These are phyloP conservation scores for Pyrus bretschneideri DNA, from an alignment of 306 rosid species.

Conservation along the genomic window DNA sequence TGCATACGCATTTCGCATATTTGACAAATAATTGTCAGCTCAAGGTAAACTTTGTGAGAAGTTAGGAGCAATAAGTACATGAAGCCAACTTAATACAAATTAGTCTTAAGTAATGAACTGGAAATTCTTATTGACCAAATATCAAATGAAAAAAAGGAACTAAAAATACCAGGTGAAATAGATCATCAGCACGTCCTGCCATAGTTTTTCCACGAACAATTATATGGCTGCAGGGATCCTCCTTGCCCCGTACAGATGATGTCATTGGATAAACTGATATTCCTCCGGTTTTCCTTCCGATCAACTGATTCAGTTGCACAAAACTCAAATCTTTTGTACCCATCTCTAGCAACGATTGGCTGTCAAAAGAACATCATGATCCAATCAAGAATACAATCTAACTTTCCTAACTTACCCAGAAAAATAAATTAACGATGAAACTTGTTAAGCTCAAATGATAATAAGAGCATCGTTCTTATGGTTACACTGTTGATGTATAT, in stretches of 20 bases:
- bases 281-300: slow-evolving; percentile 98
- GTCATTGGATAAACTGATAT: slow-evolving; percentile 94
- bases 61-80: not conserved
- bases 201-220: slow-evolving; percentile 94
- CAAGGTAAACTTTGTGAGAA: not conserved
- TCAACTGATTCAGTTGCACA: slow-evolving; percentile 93
- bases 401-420: not conserved
- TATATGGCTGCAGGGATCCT: slow-evolving; percentile 74
- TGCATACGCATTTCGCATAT: not conserved
- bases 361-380: slow-evolving; percentile 33
- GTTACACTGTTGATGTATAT: not conserved
- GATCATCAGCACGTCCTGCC: slow-evolving; percentile 83
- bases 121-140: not conserved
- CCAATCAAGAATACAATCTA: slow-evolving; percentile 18
- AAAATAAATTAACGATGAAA: not conserved
- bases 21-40: not conserved
- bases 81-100: not conserved
- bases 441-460: not conserved
- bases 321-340: slow-evolving; percentile 92
- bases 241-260: slow-evolving; percentile 74
- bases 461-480: not conserved
- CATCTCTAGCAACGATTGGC: slow-evolving; percentile 98
- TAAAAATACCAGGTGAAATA: slow-evolving; percentile 65
- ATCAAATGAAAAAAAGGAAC: not conserved
- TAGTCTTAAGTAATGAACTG: not conserved